Evolutionary conservation across 2,329 filamentous ascomycete species (phyloP), one percentile per base, ranked within the genome.

Genomic region (Colletotrichum chlorophyti): DNA sequence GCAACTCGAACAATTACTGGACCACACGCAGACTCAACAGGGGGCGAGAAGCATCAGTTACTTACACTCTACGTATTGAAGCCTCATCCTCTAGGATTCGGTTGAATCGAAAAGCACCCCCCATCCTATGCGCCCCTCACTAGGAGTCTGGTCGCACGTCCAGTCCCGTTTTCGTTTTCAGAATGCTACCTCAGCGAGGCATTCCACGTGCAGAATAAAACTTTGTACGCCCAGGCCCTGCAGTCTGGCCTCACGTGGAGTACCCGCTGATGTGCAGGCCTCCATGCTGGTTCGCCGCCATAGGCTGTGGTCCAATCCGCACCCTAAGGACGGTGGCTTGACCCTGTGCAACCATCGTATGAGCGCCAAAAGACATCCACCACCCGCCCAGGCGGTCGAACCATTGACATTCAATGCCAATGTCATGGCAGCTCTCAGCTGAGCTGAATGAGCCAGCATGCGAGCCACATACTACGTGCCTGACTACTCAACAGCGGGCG

Each of bases 211-310:
- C 45, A 50, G 50, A 32, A 50, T 47, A 61, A 59, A 61, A 52
- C 57, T 61, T 60, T 62, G 58, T 60, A 31, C 57, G 49, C 50
- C 51, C 57, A 38, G 46, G 29, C 34, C 55, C 45, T 62, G 45
- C 50, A 62, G 40, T 45, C 43, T 26, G 46, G 45, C 45, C 29
- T 62, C 59, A 62, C 59, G 59, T 62, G 59, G 59, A 55, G 50
- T 55, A 42, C 23, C 59, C 59, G 57, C 55, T 60, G 55, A 62
- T 62, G 49, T 60, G 55, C 48, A 55, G 55, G 47, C 50, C n/a
- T n/a, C n/a, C 59, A 51, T 35, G 59, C 45, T 50, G n/a, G 45
- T 54, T 51, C 59, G 45, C 27, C 37, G 43, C 43, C 32, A 46
- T 26, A 34, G 57, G 40, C 57, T 34, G 37, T 23, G 29, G 40